A percentile compares a stretch with the other conserved stretches of the same genome.
These are phyloP conservation scores for Hevea brasiliensis DNA, from an alignment of 345 rosid species.

Conservation along the genomic window DNA sequence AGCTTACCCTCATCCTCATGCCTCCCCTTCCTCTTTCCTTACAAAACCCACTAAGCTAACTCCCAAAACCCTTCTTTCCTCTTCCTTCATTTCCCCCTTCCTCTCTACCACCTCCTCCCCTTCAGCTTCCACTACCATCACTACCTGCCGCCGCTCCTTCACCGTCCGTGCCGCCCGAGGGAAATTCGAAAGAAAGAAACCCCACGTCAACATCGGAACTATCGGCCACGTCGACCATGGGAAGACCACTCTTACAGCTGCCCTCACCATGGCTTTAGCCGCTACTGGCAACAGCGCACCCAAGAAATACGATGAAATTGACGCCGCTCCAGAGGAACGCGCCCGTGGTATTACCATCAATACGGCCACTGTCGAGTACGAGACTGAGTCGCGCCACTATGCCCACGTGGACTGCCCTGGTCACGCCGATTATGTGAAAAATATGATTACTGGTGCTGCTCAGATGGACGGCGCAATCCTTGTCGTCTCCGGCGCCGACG, in stretches of 20 bases:
- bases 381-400: conserved; percentile 85
- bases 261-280: conserved; percentile 92
- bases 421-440: conserved; percentile 89
- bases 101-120: conserved; percentile 25
- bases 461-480: conserved; percentile 96
- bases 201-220: conserved; percentile 87
- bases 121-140: conserved; percentile 13
- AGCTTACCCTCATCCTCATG: conserved; percentile 24
- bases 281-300: conserved; percentile 64
- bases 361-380: conserved; percentile 90
- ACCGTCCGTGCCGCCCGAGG: conserved; percentile 84
- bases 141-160: conserved; percentile 40
- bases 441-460: conserved; percentile 87
- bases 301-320: conserved; percentile 88
- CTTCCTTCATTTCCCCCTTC: conserved; percentile 61
- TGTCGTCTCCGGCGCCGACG: conserved; percentile 81
- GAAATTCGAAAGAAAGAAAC: conserved; percentile 92
- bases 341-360: conserved; percentile 93
- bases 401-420: conserved; percentile 95
- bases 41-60: conserved; percentile 28
- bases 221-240: conserved; percentile 99
- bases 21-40: conserved; percentile 34
- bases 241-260: conserved; percentile 83
- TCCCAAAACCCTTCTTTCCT: conserved; percentile 48
- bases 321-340: conserved; percentile 91